Conservation (phyloP, 1,139 yeast species). For the Pneumocystis sp. region DNA sequence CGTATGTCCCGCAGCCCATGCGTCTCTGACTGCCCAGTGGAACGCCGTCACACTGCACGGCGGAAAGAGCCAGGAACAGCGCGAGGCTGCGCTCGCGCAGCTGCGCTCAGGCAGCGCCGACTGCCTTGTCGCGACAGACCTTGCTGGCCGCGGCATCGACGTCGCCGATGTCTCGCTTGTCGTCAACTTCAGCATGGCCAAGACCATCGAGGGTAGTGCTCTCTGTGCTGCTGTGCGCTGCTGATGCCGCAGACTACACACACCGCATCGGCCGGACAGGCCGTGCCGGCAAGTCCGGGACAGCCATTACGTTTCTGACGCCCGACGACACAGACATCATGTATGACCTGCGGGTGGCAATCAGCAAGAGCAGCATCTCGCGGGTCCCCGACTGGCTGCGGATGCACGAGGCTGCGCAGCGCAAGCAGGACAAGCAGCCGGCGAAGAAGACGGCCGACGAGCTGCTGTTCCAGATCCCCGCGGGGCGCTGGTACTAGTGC, state of each 20-base stretch:
- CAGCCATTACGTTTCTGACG: slow-evolving; percentile 54
- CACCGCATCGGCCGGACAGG: slow-evolving; percentile 96
- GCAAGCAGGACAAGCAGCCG: slow-evolving; percentile 16
- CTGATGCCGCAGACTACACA: slow-evolving; percentile 56
- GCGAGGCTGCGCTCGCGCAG: slow-evolving; percentile 61
- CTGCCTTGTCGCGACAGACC: slow-evolving; percentile 78
- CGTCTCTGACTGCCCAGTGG: no score
- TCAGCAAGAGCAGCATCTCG: slow-evolving; percentile 34
- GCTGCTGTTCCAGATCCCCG: not conserved
- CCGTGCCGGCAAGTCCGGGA: slow-evolving; percentile 73
- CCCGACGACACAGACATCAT: slow-evolving; percentile 44
- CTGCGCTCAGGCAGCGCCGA: slow-evolving; percentile 48
- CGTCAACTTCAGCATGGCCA: slow-evolving; percentile 71
- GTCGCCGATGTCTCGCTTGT: slow-evolving; percentile 74
- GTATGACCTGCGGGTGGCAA: slow-evolving; percentile 36
- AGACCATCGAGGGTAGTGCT: slow-evolving; percentile 59
- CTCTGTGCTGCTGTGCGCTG: no score
- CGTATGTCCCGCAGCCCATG: not conserved
- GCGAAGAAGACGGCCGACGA: not conserved
- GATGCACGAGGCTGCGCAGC: slow-evolving; percentile 19
- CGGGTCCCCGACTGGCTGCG: slow-evolving; percentile 40
- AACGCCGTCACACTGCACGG: slow-evolving; percentile 63
- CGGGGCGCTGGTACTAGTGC: not conserved
- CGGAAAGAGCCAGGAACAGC: slow-evolving; percentile 67
- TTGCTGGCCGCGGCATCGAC: slow-evolving; percentile 94